Conservation (phyloP, 2,329 filamentous ascomycete species). For the Aureobasidium subglaciale region DNA sequence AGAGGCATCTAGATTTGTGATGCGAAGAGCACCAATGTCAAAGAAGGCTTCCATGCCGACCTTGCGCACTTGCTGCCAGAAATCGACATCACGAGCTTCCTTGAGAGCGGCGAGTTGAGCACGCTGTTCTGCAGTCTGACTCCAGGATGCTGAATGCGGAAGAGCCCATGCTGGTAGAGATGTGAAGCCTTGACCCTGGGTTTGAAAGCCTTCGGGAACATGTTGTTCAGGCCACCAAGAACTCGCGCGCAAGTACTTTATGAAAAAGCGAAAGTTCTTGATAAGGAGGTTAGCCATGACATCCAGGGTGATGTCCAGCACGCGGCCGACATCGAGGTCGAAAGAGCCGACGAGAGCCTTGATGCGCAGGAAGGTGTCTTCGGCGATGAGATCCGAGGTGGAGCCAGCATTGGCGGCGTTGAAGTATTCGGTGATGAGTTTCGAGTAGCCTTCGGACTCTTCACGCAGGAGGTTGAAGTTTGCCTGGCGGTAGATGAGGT, state of each 20-base stretch:
- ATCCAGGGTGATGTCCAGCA: conserved; percentile 88
- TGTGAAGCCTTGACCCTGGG: conserved; percentile 45
- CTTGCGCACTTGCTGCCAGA: conserved; percentile 75
- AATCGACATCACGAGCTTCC: conserved; percentile 60
- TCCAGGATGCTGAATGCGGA: conserved; percentile 60
- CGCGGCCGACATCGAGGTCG: conserved; percentile 89
- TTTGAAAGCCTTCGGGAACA: conserved; percentile 44
- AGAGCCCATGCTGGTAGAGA: conserved; percentile 82
- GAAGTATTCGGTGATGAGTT: conserved; percentile 91
- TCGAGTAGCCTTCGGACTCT: conserved; percentile 94
- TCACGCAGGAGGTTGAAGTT: conserved; percentile 95
- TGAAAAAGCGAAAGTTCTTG: conserved; percentile 88
- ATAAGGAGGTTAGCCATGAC: conserved; percentile 91
- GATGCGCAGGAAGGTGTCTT: conserved; percentile 81
- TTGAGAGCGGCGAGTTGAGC: conserved; percentile 50
- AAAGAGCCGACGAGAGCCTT: conserved; percentile 96
- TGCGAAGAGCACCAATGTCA: conserved; percentile 68
- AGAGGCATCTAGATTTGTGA: conserved; percentile 52
- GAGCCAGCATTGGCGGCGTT: conserved; percentile 60
- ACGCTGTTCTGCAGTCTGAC: conserved; percentile 62
- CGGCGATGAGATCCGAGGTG: conserved; percentile 59
- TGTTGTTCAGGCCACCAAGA: conserved; percentile 89
- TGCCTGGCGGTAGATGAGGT: conserved; percentile 86
- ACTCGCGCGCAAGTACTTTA: conserved; percentile 83
- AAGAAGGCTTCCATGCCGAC: conserved; percentile 80